A percentile compares a stretch with the other conserved stretches of the same genome.
Evolutionary conservation across 2,329 filamentous ascomycete species (phyloP).

Genomic region (Beauveria bassiana): DNA sequence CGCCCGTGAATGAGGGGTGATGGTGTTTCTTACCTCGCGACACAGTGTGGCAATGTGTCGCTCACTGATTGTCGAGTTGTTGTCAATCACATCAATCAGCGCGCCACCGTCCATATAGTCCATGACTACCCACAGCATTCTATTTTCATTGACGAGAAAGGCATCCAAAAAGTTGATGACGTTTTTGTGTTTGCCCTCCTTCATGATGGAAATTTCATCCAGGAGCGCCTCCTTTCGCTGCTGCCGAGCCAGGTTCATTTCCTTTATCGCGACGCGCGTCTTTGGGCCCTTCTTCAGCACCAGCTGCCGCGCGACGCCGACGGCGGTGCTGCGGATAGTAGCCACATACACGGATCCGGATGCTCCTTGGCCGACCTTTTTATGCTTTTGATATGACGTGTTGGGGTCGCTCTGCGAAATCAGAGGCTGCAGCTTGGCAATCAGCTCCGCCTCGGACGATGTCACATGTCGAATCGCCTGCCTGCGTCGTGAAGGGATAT

Average conservation of each 20-base stretch:
- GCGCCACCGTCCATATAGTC: slow-evolving; percentile 99
- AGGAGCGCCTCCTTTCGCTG: slow-evolving; percentile 97
- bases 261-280: slow-evolving; percentile 95
- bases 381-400: slow-evolving; percentile 95
- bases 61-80: slow-evolving; percentile 87
- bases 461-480: slow-evolving; percentile 34
- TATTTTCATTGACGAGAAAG: slow-evolving; percentile 88
- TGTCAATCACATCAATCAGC: slow-evolving; percentile 96
- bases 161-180: slow-evolving; percentile 99
- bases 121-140: slow-evolving; percentile 99
- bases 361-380: slow-evolving; percentile 98
- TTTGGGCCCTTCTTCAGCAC: slow-evolving; percentile 71
- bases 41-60: slow-evolving; percentile 98
- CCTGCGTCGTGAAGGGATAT: slow-evolving; percentile 2
- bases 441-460: slow-evolving; percentile 95
- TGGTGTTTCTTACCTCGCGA: slow-evolving; percentile 59
- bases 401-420: slow-evolving; percentile 94
- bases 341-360: slow-evolving; percentile 99
- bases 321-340: slow-evolving; percentile 80
- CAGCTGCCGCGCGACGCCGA: slow-evolving; percentile 73
- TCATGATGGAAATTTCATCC: slow-evolving; percentile 99
- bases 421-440: slow-evolving; percentile 88
- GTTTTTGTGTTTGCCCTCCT: slow-evolving; percentile 94
- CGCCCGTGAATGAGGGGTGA: neutral
- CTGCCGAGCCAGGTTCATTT: slow-evolving; percentile 97